These are phyloP conservation scores for Achaetomiella virescens DNA, from an alignment of 495 filamentous ascomycete species.

Conservation along the genomic window DNA sequence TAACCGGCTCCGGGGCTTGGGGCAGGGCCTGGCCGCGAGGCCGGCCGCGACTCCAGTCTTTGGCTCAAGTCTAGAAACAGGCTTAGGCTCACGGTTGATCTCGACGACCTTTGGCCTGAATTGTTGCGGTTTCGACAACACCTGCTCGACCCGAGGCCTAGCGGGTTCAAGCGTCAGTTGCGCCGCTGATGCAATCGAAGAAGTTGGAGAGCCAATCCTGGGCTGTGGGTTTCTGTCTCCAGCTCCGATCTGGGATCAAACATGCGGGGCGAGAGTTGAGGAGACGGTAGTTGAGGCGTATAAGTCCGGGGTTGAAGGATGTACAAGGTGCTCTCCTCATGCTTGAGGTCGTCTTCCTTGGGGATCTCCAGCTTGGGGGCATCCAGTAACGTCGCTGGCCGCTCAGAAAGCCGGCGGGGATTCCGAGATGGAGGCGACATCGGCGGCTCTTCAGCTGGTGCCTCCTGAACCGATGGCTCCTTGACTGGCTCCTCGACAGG, in stretches of 20 bases:
- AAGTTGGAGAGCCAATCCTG: not conserved
- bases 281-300: constrained; percentile 45
- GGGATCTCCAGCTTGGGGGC: constrained; percentile 12
- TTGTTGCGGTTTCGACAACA: constrained; percentile 6
- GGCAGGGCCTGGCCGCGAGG: constrained; percentile 16
- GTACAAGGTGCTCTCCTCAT: constrained; percentile 35
- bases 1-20: constrained; percentile 12
- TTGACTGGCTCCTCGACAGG: not conserved
- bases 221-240: not conserved
- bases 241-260: constrained; percentile 3
- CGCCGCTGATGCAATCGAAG: constrained; percentile 6
- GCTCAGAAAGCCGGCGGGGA: constrained; percentile 25
- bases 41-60: not conserved
- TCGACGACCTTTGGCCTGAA: constrained; percentile 21
- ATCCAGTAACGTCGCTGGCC: constrained; percentile 14
- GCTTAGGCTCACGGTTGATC: constrained; percentile 17
- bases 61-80: not conserved
- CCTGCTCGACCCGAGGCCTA: constrained; percentile 3
- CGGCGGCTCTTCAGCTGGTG: constrained; percentile 2
- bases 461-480: not conserved
- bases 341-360: constrained; percentile 2
- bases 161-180: constrained; percentile 7
- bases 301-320: constrained; percentile 50
- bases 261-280: constrained; percentile 38
- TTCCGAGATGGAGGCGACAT: constrained; percentile 24